Evolutionary conservation across 2,329 filamentous ascomycete species (phyloP).

Genomic region (Phialophora chinensis): DNA sequence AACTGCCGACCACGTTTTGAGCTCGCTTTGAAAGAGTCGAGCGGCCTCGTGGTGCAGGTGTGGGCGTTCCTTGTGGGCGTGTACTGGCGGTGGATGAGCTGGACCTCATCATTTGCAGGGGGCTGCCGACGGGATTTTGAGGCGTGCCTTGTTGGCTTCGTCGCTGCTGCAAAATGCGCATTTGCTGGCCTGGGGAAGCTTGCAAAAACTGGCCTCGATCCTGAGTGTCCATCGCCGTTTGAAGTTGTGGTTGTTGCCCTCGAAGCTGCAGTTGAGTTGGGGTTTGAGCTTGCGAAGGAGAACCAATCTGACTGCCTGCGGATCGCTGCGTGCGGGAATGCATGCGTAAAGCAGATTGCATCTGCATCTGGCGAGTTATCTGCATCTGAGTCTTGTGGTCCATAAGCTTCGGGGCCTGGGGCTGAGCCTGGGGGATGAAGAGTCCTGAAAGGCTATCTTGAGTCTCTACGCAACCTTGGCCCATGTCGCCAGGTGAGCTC

Average conservation of each 20-base stretch:
- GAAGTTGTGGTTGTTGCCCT: conserved; percentile 1
- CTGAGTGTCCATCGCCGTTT: background rate
- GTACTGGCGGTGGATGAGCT: background rate
- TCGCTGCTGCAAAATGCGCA: background rate
- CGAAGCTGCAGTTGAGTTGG: background rate
- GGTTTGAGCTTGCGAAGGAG: background rate
- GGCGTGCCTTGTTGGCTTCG: background rate
- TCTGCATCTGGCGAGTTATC: background rate
- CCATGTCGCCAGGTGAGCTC: background rate
- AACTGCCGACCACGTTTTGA: background rate
- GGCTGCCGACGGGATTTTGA: background rate
- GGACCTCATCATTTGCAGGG: background rate
- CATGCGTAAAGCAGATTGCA: background rate
- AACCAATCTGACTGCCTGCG: background rate
- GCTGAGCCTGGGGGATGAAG: background rate
- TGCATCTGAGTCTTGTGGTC: background rate
- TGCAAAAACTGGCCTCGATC: background rate
- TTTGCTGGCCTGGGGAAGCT: background rate
- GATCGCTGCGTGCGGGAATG: background rate
- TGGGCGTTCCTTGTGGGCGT: conserved; percentile 1
- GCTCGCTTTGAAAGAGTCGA: background rate
- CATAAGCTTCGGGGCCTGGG: background rate
- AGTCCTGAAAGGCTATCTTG: background rate
- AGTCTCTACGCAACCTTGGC: background rate
- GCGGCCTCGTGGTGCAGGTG: conserved; percentile 7